These are phyloP conservation scores for Tardiomyces blankii DNA, from an alignment of 1,139 yeast species.

Conservation along the genomic window DNA sequence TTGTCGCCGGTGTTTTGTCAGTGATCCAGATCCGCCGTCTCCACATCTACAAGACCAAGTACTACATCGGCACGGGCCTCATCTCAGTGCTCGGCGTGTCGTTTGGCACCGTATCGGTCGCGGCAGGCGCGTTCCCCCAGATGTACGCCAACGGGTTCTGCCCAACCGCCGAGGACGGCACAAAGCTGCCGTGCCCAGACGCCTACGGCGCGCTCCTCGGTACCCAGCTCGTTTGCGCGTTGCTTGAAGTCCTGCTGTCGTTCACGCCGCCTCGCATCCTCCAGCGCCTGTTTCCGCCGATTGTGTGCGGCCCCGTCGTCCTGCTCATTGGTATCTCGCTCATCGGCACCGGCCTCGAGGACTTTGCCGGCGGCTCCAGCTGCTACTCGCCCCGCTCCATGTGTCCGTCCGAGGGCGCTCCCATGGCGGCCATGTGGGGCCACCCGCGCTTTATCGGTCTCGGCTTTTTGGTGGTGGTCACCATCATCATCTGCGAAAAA, in stretches of 20 bases:
- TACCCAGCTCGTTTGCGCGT: conserved; percentile 65
- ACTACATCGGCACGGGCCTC: conserved; percentile 77
- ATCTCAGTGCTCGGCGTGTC: conserved; percentile 85
- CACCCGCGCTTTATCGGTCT: conserved; percentile 76
- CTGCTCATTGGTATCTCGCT: conserved; percentile 65
- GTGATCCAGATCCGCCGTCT: conserved; percentile 71
- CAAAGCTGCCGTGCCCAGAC: conserved; percentile 68
- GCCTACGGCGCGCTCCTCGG: conserved; percentile 84
- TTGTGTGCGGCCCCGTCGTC: conserved; percentile 90
- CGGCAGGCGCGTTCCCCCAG: conserved; percentile 60
- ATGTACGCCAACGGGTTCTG: conserved; percentile 71
- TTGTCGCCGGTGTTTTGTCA: conserved; percentile 66
- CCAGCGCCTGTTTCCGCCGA: conserved; percentile 70
- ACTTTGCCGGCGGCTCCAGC: conserved; percentile 85
- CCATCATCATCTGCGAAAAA: conserved; percentile 65
- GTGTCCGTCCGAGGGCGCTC: conserved; percentile 38
- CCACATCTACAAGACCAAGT: conserved; percentile 59
- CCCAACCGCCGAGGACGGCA: conserved; percentile 47
- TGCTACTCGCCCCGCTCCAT: conserved; percentile 25
- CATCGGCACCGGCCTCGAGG: conserved; percentile 59
- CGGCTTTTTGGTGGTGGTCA: conserved; percentile 68
- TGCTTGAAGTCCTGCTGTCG: conserved; percentile 58
- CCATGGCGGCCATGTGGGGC: conserved; percentile 61
- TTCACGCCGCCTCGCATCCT: conserved; percentile 64
- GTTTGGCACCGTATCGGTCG: conserved; percentile 78